phyloP scores from a whole-genome alignment of 208 protist species.

The Tritrichomonas musculus region DNA sequence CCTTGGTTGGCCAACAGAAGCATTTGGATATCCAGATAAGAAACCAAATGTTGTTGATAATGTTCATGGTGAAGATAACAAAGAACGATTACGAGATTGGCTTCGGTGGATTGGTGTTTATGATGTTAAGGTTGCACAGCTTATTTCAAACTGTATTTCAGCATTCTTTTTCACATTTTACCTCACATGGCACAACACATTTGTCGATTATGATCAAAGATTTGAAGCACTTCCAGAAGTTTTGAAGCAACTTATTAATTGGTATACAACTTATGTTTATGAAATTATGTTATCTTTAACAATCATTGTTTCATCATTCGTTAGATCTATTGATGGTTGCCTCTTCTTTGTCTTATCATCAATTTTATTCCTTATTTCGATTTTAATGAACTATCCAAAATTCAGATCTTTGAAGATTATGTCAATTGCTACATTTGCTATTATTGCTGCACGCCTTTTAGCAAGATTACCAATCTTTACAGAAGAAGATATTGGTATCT shows the following conservation, averaged over 20 bases:
- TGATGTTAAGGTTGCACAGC: neutral
- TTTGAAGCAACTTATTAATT: neutral
- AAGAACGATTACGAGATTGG: neutral
- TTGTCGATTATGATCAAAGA: neutral
- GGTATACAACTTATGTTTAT: neutral
- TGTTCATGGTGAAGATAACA: neutral
- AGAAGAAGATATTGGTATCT: neutral
- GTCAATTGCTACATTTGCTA: neutral
- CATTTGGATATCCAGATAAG: no score
- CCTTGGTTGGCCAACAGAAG: neutral
- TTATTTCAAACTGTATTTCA: neutral
- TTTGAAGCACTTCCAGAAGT: neutral
- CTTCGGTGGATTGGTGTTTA: neutral
- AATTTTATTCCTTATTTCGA: neutral
- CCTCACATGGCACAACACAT: neutral
- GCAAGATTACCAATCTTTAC: neutral
- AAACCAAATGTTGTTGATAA: neutral
- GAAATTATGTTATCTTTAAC: neutral
- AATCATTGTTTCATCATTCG: neutral
- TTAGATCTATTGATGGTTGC: neutral
- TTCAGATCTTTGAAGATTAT: neutral
- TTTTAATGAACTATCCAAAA: neutral
- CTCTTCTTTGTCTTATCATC: neutral
- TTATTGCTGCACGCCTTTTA: neutral
- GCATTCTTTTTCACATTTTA: conserved; percentile 29